Evolutionary conservation across 768 basidiomycete species (phyloP).

Genomic region (Amanita exitialis): DNA sequence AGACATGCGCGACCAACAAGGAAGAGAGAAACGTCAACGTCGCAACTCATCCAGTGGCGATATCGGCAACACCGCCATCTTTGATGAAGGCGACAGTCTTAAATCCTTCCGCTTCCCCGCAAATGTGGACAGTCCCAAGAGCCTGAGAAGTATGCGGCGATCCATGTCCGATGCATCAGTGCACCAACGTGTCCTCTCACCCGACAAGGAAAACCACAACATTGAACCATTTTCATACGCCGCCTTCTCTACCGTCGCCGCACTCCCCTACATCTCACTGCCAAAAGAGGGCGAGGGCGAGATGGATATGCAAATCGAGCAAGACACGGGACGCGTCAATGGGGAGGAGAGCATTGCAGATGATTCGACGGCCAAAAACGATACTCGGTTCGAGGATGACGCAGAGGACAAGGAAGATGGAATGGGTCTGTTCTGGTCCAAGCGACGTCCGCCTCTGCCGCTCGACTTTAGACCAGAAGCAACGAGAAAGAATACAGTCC

Average conservation of each 20-base stretch:
- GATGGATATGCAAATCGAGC: slow-evolving; percentile 11
- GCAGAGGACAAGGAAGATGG: slow-evolving; percentile 12
- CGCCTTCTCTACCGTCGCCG: slow-evolving; percentile 41
- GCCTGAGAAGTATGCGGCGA: slow-evolving; percentile 25
- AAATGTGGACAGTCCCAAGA: slow-evolving; percentile 36
- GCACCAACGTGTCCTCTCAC: slow-evolving; percentile 23
- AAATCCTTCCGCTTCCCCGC: slow-evolving; percentile 70
- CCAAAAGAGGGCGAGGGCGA: slow-evolving; percentile 13
- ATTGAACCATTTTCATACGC: slow-evolving; percentile 61
- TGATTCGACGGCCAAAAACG: slow-evolving; percentile 8
- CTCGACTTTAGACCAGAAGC: slow-evolving; percentile 54
- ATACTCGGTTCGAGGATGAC: slow-evolving; percentile 12
- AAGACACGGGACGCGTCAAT: slow-evolving; percentile 3
- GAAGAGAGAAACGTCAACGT: slow-evolving; percentile 73
- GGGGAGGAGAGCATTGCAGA: slow-evolving; percentile 1
- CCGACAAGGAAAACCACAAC: slow-evolving; percentile 8
- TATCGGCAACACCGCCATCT: neutral
- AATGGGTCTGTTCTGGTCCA: slow-evolving; percentile 15
- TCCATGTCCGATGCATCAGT: slow-evolving; percentile 13
- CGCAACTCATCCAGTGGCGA: slow-evolving; percentile 33
- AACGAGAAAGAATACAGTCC: slow-evolving; percentile 58
- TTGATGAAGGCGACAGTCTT: slow-evolving; percentile 57
- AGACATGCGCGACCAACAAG: slow-evolving; percentile 29
- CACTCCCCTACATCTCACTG: slow-evolving; percentile 19
- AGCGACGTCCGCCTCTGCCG: slow-evolving; percentile 68